Base-by-base conservation (phyloP, 2,329 filamentous ascomycete genomes). In the Clonostachys sp. region DNA sequence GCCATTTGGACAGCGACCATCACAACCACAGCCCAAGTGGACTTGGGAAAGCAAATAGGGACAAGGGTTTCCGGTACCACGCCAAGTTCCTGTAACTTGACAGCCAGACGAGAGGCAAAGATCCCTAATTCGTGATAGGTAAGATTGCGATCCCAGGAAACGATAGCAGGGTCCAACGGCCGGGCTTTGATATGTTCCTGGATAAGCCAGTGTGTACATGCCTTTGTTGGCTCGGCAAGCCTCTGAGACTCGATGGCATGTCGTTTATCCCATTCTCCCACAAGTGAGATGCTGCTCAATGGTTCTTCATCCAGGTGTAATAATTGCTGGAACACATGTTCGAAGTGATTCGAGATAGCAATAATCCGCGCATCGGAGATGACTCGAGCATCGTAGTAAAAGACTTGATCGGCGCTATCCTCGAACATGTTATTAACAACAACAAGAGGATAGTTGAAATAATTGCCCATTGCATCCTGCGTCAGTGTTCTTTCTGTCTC, bases 31-130 rank as follows among this genome's bases (percentile, higher is more conserved):
- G 72, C 68, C 71, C 70, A 74, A 50, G 59, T 60, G 24, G 71
- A 74, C 54, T 76, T 76, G 53, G 75, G 70, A 49, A 76, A 75
- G 52, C 71, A 74, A n/a, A 76, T 59, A 2, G 73, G 72, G 13
- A 77, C 67, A 8, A 64, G 65, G 41, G 59, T 62, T 16, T 71
- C 72, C 8, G 61, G 45, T 3, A 48, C 54, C 35, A 70, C 60
- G 13, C 71, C 72, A 8, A 56, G 56, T 13, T 60, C 50, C 8
- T 34, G 20, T 2, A 77, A 61, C 47, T 69, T 59, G 5, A 55
- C 55, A 5, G 73, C 74, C 10, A 77, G 61, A 24, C 42, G 42
- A 24, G 42, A 14, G 30, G 42, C 42, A 33, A 30, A 33, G 3
- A 44, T 33, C 5, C 24, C 24, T 5, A 44, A 9, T 33, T 44